Percentiles rank a stretch among this genome's conserved stretches.
Conservation (phyloP, 305 asterid species). For the Fraxinus velutina region DNA sequence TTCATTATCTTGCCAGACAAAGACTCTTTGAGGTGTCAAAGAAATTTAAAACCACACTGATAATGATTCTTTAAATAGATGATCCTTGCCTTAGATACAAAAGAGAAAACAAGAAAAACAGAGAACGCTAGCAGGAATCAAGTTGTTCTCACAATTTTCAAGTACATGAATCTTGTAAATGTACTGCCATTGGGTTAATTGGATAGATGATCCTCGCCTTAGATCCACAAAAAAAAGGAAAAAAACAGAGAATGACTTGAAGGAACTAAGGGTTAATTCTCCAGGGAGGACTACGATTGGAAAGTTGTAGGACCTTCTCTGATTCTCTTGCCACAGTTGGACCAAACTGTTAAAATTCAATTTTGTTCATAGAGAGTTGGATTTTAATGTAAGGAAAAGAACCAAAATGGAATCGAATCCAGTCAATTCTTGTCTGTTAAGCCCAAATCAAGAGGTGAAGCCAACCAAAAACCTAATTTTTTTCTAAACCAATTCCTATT, state of each 20-base stretch:
- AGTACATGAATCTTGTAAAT: neutral
- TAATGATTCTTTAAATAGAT: neutral
- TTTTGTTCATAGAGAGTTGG: neutral
- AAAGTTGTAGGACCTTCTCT: neutral
- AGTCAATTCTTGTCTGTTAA: neutral
- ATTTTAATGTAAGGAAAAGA: neutral
- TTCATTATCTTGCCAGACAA: neutral
- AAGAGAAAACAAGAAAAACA: neutral
- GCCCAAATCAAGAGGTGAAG: neutral
- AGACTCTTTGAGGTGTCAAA: neutral
- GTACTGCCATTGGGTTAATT: neutral
- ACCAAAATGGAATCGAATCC: neutral
- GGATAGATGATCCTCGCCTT: neutral
- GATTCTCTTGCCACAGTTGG: neutral
- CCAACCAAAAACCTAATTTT: neutral
- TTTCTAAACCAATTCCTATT: neutral
- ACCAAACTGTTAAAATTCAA: neutral
- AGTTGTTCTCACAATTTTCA: neutral
- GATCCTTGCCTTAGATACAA: neutral
- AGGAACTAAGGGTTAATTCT: neutral
- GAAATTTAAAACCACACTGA: neutral
- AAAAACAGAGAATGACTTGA: neutral
- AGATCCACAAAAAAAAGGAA: neutral
- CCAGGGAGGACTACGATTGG: neutral
- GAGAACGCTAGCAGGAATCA: neutral